A percentile compares a stretch with the other conserved stretches of the same genome.
Conservation (phyloP, 805 yeast species). For the Torulaspora microellipsoides region DNA sequence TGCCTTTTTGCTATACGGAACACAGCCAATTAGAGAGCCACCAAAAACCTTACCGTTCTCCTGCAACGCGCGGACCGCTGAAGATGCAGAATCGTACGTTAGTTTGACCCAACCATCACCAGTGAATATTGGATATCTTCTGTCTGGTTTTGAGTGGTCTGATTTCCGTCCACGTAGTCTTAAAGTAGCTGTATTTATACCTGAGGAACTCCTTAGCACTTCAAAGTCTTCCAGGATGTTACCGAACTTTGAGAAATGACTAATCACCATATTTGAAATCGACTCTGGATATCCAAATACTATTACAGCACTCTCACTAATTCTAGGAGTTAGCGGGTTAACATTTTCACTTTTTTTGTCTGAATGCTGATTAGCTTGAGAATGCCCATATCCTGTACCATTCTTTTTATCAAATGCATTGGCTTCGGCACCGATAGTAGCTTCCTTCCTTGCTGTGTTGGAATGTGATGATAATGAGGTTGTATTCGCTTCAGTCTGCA, state of each 20-base stretch:
- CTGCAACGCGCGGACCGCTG: conserved; percentile 78
- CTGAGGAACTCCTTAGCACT: conserved; percentile 34
- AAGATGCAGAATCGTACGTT: conserved; percentile 68
- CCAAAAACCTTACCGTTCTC: conserved; percentile 74
- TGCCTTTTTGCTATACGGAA: conserved; percentile 59
- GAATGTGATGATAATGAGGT: conserved; percentile 7
- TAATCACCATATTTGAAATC: conserved; percentile 59
- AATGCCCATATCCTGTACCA: background rate
- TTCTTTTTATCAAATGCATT: conserved; percentile 21
- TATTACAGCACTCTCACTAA: conserved; percentile 59
- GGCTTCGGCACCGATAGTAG: conserved; percentile 5
- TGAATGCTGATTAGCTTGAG: conserved; percentile 4
- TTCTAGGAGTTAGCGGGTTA: conserved; percentile 1
- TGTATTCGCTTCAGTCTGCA: conserved; percentile 1
- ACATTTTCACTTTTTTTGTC: conserved; percentile 3
- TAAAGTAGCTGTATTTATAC: conserved; percentile 29
- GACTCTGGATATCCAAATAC: conserved; percentile 88
- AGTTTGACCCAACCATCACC: conserved; percentile 91
- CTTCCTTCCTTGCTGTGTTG: conserved; percentile 1
- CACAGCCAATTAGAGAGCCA: conserved; percentile 60
- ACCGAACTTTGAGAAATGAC: conserved; percentile 77
- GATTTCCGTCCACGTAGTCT: conserved; percentile 18
- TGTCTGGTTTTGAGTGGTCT: conserved; percentile 12
- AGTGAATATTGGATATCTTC: conserved; percentile 63
- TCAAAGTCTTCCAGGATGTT: conserved; percentile 71